Evolutionary conservation across 345 rosid species (phyloP).

Genomic region (Clarkia xantiana): DNA sequence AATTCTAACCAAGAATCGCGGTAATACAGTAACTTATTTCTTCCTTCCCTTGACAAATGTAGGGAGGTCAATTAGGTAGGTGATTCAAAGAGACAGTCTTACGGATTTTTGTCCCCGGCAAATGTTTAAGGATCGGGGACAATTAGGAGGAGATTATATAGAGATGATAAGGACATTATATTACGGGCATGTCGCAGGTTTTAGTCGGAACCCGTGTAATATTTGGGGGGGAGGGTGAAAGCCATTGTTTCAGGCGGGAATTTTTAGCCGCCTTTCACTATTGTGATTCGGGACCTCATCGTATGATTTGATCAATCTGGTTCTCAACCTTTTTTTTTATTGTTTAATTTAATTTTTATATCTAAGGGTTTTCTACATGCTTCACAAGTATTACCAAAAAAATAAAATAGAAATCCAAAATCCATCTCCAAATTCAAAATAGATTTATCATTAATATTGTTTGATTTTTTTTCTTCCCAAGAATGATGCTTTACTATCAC

Average conservation of each 20-base stretch:
- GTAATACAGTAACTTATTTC: not conserved
- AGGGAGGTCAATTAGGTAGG: not conserved
- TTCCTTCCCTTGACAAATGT: not conserved
- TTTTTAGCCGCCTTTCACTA: not conserved
- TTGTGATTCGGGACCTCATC: not conserved
- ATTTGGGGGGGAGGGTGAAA: not conserved
- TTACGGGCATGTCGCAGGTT: not conserved
- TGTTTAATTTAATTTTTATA: no score
- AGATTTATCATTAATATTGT: no score
- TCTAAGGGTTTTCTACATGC: no score
- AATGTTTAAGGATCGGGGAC: constrained; percentile 5
- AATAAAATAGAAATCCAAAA: no score
- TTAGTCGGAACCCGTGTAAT: not conserved
- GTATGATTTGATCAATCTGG: not conserved
- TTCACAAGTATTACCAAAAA: no score
- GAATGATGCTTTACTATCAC: no score
- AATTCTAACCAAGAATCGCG: constrained; percentile 3
- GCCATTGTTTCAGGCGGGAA: constrained; percentile 4
- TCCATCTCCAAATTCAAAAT: no score
- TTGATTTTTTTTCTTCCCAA: no score
- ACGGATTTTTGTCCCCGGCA: constrained; percentile 1
- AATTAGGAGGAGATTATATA: constrained; percentile 7
- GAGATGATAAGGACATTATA: constrained; percentile 6
- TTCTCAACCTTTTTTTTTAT: no score
- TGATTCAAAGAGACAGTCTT: constrained; percentile 2